Evolutionary conservation across 1,139 yeast genomes (phyloP), one percentile per base, ranked within the genome.

Genomic region (Yamadazyma epiphylla): DNA sequence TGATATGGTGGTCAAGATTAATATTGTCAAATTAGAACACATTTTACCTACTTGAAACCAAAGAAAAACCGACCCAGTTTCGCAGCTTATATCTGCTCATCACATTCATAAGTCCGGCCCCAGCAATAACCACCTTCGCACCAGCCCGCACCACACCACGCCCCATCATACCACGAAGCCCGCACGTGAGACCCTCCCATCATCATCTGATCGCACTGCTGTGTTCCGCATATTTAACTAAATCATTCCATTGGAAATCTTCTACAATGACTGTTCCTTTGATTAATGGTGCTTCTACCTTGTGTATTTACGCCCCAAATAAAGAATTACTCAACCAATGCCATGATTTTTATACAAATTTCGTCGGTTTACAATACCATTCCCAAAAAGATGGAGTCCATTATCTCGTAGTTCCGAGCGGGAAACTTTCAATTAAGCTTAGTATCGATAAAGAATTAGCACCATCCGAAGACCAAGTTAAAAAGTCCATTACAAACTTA

Each of bases 201-300:
- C 20, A 17, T 24, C 27, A 24, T 16, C 31, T 25, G 31, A 13
- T 17, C 20, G 27, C 12, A 22, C 5, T 26, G 26, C 32, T 13
- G 24, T 19, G 19, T 21, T 9, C 11, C 19, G 8, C 17, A 14
- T 20, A 21, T 22, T 21, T 24, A n/a, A 4, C 16, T 19, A n/a
- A n/a, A n/a, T n/a, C n/a, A n/a, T n/a, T n/a, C n/a, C n/a, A n/a
- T n/a, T n/a, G n/a, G n/a, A n/a, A n/a, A n/a, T n/a, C 11, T 5
- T 16, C 7, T 5, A 19, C 16, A 6, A 52, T 52, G 57, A 46
- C 51, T n/a, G 36, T 46, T 25, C 55, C 74, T 20, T 44, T 74
- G 33, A 69, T 77, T 35, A 74, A 74, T 46, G 80, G 80, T 11
- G 60, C 74, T 15, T 60, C 79, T 17, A 61, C 63, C 36, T 58